A percentile compares a stretch with the other conserved stretches of the same genome.
Evolutionary conservation across 2,329 filamentous ascomycete genomes (phyloP).

Genomic region (Onygena corvina): DNA sequence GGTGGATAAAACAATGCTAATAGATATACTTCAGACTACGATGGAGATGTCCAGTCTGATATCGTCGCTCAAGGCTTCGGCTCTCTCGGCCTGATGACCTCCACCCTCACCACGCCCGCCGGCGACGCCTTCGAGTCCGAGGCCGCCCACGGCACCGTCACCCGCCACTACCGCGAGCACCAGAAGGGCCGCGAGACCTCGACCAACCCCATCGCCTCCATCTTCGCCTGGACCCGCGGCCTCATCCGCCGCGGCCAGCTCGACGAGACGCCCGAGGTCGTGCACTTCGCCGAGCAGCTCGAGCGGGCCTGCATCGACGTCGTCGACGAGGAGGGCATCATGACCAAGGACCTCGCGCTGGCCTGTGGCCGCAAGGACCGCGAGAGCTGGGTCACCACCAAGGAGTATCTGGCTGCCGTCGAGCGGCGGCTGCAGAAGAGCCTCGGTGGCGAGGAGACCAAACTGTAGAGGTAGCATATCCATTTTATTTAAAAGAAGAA

Average conservation of each 20-base stretch:
- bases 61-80: constrained; percentile 97
- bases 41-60: constrained; percentile 97
- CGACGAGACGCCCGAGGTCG: constrained; percentile 81
- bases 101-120: constrained; percentile 88
- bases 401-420: constrained; percentile 82
- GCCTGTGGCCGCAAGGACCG: constrained; percentile 79
- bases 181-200: constrained; percentile 96
- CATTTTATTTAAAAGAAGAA: no score
- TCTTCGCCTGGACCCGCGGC: constrained; percentile 97
- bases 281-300: constrained; percentile 79
- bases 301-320: constrained; percentile 92
- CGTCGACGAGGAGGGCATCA: constrained; percentile 85
- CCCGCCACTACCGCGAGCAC: constrained; percentile 96
- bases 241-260: constrained; percentile 86
- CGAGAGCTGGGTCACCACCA: constrained; percentile 79
- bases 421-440: constrained; percentile 75
- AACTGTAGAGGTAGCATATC: constrained; percentile 10
- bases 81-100: constrained; percentile 96
- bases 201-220: constrained; percentile 96
- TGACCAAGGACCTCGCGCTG: constrained; percentile 98
- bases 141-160: constrained; percentile 95
- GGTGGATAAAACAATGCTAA: not conserved
- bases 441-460: constrained; percentile 35
- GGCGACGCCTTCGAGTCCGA: constrained; percentile 96
- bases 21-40: constrained; percentile 83